Conservation (phyloP, 371 early-diverging fungal genomes). For the Smittium culicis region DNA sequence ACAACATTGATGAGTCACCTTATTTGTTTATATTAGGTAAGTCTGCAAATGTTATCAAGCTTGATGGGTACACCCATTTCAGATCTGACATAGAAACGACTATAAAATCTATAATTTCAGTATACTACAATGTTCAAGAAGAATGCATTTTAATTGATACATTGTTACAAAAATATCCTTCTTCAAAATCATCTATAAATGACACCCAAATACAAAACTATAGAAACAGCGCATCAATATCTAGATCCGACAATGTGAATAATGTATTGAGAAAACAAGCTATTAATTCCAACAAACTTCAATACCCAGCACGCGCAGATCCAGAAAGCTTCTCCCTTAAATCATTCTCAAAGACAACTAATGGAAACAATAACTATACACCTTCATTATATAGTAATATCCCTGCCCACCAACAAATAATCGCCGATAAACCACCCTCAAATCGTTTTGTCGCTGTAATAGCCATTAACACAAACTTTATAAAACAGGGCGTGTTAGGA, state of each 20-base stretch:
- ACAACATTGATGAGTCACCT: conserved; percentile 34
- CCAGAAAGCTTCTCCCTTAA: background rate
- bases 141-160: conserved; percentile 1
- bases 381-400: background rate
- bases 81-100: conserved; percentile 56
- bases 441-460: background rate
- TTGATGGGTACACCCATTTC: conserved; percentile 56
- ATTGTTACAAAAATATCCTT: background rate
- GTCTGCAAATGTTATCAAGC: conserved; percentile 45
- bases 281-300: conserved; percentile 9
- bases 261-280: conserved; percentile 6
- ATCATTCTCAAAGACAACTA: background rate
- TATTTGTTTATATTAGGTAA: conserved; percentile 63
- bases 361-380: too few species aligned
- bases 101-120: conserved; percentile 32
- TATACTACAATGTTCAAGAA: background rate
- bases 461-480: background rate
- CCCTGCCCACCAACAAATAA: background rate
- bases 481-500: background rate
- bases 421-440: background rate
- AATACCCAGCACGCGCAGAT: background rate
- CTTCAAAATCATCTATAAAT: background rate
- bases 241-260: background rate
- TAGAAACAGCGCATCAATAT: background rate
- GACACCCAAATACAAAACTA: background rate